Percentiles rank a stretch among this genome's conserved stretches.
Conservation (phyloP, 768 basidiomycete genomes). For the Asterophora lycoperdoides region DNA sequence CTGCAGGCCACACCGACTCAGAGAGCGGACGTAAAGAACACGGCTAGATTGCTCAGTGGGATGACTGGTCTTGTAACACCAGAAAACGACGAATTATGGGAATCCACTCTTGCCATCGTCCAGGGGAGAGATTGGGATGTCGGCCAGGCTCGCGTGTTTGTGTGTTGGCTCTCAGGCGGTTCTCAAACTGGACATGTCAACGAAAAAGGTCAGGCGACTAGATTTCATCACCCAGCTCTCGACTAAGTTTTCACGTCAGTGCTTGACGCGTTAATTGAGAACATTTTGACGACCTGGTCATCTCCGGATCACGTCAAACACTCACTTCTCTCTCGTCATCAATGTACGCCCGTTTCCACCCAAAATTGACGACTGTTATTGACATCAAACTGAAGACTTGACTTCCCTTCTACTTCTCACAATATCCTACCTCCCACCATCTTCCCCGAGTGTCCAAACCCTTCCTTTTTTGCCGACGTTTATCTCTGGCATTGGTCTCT, state of each 20-base stretch:
- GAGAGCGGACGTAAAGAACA: slow-evolving; percentile 46
- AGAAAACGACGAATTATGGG: slow-evolving; percentile 48
- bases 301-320: slow-evolving; percentile 75
- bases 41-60: slow-evolving; percentile 46
- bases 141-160: slow-evolving; percentile 55
- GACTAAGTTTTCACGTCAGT: slow-evolving; percentile 25
- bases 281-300: slow-evolving; percentile 64
- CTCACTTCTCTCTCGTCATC: slow-evolving; percentile 70
- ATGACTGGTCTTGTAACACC: slow-evolving; percentile 50
- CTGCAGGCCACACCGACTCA: slow-evolving; percentile 26
- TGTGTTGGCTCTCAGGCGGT: slow-evolving; percentile 62
- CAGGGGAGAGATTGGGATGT: slow-evolving; percentile 57
- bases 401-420: slow-evolving; percentile 67
- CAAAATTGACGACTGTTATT: neutral
- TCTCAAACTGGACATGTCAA: slow-evolving; percentile 23
- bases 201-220: slow-evolving; percentile 22
- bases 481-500: slow-evolving; percentile 63
- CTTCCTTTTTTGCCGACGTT: slow-evolving; percentile 57
- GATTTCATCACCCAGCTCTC: neutral
- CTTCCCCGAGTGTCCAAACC: slow-evolving; percentile 40
- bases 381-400: slow-evolving; percentile 45
- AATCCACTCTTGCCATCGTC: slow-evolving; percentile 43
- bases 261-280: slow-evolving; percentile 44
- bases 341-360: slow-evolving; percentile 48
- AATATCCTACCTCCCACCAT: slow-evolving; percentile 54